Evolutionary conservation across 2,329 filamentous ascomycete genomes (phyloP), one percentile per base, ranked within the genome.

Genomic region (Botrytis sinoallii): DNA sequence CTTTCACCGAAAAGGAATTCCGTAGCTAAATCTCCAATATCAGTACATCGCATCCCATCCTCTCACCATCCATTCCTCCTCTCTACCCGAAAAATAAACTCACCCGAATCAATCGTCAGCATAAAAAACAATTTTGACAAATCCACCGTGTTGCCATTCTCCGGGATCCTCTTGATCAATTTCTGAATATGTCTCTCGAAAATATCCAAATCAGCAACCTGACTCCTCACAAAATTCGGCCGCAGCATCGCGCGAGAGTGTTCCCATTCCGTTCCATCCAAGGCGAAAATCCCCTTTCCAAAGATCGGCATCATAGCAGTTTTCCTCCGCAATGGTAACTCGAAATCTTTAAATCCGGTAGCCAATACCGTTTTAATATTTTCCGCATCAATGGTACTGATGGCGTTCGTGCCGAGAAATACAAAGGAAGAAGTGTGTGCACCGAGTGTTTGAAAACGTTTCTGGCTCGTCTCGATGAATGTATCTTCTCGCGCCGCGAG

Each of bases 1-100:
- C 85, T 88, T 65, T 88, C 84, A 10, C 91, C 91, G 65, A 93
- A 90, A 7, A 93, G 82, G 76, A 93, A 91, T 64, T 91, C 89
- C 0, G 90, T 92, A 0, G 90, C 89, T 75, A 68, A 38, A 64
- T 6, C 29, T 8, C 25, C 12, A 55, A 42, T 35, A 12, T 64
- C 14, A 52, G 64, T n/a, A 64, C 10, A 70, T 10, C 44, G 32
- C 32, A 25, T 48, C n/a, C 29, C 55, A 59, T 32, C 10, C 16
- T 14, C 16, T 20, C 22, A 63, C 48, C n/a, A 9, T 20, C 9
- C 70, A 25, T 20, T n/a, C n/a, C 29, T 6, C 9, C 9, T 10
- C n/a, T 55, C 38, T 8, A 29, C 16, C 32, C 25, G 16, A 18
- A 18, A 3, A 42, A 6, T 10, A 63, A 44, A 65, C 64, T 61